Evolutionary conservation across 208 protist genomes (phyloP), one percentile per base, ranked within the genome.

Genomic region (Strigomonas culicis): DNA sequence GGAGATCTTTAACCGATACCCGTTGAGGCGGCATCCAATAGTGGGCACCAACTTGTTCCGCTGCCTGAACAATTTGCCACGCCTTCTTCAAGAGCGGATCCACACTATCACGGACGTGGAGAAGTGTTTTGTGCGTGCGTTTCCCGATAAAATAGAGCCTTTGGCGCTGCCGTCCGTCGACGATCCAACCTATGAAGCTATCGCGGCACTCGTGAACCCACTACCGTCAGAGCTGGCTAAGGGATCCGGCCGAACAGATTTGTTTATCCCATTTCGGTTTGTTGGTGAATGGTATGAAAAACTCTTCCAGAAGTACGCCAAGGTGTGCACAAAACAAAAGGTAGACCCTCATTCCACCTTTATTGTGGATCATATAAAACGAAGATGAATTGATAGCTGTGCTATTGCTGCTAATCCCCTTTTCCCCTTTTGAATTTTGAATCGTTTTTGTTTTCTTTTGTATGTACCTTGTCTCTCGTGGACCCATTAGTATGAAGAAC

Each of bases 81-180:
- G 32, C 2, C 59, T 65, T 4, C 47, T 87, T n/a, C 66, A 64
- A 1, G 31, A 71, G 4, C 77, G 77, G 1, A 47, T 96, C 17
- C 75, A 72, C 22, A 22, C 83, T 43, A 72, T 90, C 46, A 31
- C 59, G 22, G 80, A 96, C 32, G 74, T 92, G 39, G 70, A 84
- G 31, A 64, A 69, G 4, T 77, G 92, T 47, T 47, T 94, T 8
- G 72, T 93, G 43, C 68, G 43, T 4, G 55, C 60, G 36, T 87
- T 80, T 57, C 83, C 87, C 0, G 85, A 96, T 22, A 92, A 86
- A 57, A 85, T 96, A 27, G 86, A 84, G 69, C 19, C 88, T 6
- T 47, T 92, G 0, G 31, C 50, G 19, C 3, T 15, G 15, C 15
- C 27, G 22, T 1, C n/a, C 22, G 31, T 21, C 30, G 32, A 31